phyloP scores from a whole-genome alignment of 768 basidiomycete species.

The Suillus tomentosus region DNA sequence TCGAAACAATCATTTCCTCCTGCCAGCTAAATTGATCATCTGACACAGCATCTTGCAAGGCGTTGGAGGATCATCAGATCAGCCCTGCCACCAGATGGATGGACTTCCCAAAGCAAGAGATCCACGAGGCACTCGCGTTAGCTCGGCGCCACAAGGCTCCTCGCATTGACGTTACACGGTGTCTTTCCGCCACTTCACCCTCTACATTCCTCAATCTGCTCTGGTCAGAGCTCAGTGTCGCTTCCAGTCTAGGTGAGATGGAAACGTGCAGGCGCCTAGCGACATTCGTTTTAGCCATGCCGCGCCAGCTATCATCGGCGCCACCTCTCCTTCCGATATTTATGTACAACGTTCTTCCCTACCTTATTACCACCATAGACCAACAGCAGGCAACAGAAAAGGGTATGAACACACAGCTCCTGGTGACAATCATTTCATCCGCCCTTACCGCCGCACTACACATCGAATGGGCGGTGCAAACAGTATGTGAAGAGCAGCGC shows the following conservation, averaged over 20 bases:
- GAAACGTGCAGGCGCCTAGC: conserved; percentile 66
- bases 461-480: conserved; percentile 66
- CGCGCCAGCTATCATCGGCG: conserved; percentile 44
- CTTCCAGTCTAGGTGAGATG: conserved; percentile 57
- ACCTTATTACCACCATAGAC: conserved; percentile 57
- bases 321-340: conserved; percentile 78
- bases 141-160: conserved; percentile 66
- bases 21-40: conserved; percentile 3
- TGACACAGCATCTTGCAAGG: conserved; percentile 20
- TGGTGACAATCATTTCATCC: conserved; percentile 66
- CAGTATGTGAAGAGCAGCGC: conserved; percentile 50
- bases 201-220: conserved; percentile 63
- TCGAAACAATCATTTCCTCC: background rate
- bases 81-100: conserved; percentile 41
- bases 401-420: conserved; percentile 57
- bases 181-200: conserved; percentile 58
- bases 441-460: conserved; percentile 68
- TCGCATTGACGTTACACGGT: conserved; percentile 64
- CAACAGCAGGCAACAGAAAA: conserved; percentile 54
- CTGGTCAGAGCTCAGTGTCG: conserved; percentile 64
- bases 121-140: conserved; percentile 57
- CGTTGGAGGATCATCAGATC: conserved; percentile 21
- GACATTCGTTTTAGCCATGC: conserved; percentile 67
- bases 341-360: conserved; percentile 65
- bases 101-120: conserved; percentile 56